Evolutionary conservation across 768 basidiomycete species (phyloP).

Genomic region (Lentinula aciculospora): DNA sequence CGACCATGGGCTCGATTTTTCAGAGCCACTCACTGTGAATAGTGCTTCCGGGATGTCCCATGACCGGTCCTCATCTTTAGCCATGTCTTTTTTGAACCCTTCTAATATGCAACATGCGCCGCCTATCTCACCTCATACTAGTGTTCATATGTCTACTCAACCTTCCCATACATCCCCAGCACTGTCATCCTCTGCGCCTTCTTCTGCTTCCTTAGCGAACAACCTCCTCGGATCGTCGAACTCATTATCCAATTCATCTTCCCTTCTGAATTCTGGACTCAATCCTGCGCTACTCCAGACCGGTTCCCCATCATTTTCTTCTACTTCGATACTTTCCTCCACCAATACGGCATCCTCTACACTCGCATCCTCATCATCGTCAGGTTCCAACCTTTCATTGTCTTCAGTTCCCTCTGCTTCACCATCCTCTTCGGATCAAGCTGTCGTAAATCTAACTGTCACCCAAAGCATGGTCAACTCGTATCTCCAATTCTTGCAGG

Average conservation of each 20-base stretch:
- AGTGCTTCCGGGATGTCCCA: conserved; percentile 25
- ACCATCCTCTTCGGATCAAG: conserved; percentile 27
- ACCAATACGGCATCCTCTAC: conserved; percentile 14
- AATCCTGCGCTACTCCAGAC: conserved; percentile 3
- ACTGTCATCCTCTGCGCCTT: conserved; percentile 8
- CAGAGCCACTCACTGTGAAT: conserved; percentile 27
- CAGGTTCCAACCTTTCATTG: not conserved
- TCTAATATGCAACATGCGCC: not conserved
- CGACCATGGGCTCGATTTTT: conserved; percentile 29
- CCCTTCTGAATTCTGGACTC: not conserved
- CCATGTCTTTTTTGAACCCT: conserved; percentile 3
- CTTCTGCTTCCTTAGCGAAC: not conserved
- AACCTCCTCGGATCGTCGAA: not conserved
- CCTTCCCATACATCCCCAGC: conserved; percentile 1
- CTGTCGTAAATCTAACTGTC: conserved; percentile 43
- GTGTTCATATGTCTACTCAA: conserved; percentile 1
- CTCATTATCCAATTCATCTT: not conserved
- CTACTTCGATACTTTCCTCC: conserved; percentile 13
- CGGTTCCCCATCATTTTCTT: conserved; percentile 6
- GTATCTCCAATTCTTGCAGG: conserved; percentile 55
- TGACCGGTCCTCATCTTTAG: conserved; percentile 19
- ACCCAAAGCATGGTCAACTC: conserved; percentile 53
- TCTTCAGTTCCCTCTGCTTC: not conserved
- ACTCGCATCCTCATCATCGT: conserved; percentile 14
- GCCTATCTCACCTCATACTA: conserved; percentile 3